These are phyloP conservation scores for Rhodotorula glutinis DNA, from an alignment of 1,284 basidiomycete genomes.

Conservation along the genomic window DNA sequence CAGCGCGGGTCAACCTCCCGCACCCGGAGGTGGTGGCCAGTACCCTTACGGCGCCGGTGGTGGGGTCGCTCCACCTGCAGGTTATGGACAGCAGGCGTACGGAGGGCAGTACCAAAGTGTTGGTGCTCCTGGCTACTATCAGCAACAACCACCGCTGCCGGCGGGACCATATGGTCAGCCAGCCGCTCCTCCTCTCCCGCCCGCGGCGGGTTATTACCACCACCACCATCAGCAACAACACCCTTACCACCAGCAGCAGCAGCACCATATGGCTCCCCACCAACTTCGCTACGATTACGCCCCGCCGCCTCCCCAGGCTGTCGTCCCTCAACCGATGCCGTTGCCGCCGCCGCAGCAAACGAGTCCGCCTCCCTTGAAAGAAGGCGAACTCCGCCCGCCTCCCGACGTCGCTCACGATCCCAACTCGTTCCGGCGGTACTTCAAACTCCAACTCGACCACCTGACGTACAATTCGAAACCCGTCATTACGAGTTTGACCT, in stretches of 20 bases:
- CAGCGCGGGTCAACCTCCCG: too few relatives aligned
- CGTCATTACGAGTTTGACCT: slow-evolving; percentile 90
- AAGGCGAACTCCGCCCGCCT: slow-evolving; percentile 30
- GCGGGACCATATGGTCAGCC: not conserved
- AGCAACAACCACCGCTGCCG: slow-evolving; percentile 2
- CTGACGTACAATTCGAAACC: slow-evolving; percentile 94
- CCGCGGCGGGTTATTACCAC: slow-evolving; percentile 5
- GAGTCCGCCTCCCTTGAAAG: slow-evolving; percentile 10
- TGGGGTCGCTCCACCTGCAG: too few relatives aligned
- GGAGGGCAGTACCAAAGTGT: too few relatives aligned
- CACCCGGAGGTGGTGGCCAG: not conserved
- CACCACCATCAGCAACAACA: slow-evolving; percentile 14
- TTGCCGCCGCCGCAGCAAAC: too few relatives aligned
- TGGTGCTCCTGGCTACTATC: too few relatives aligned
- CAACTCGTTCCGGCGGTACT: slow-evolving; percentile 63
- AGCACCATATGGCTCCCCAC: not conserved
- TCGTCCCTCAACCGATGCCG: not conserved
- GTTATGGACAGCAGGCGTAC: too few relatives aligned
- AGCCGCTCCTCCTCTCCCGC: slow-evolving; percentile 4
- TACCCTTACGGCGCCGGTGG: not conserved
- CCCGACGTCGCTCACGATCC: slow-evolving; percentile 50
- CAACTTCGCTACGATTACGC: not conserved
- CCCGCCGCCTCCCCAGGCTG: too few relatives aligned
- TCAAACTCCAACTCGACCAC: slow-evolving; percentile 65
- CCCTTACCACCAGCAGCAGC: not conserved